Conservation (phyloP, 148 eudicot genomes). For the Fagopyrum tataricum region DNA sequence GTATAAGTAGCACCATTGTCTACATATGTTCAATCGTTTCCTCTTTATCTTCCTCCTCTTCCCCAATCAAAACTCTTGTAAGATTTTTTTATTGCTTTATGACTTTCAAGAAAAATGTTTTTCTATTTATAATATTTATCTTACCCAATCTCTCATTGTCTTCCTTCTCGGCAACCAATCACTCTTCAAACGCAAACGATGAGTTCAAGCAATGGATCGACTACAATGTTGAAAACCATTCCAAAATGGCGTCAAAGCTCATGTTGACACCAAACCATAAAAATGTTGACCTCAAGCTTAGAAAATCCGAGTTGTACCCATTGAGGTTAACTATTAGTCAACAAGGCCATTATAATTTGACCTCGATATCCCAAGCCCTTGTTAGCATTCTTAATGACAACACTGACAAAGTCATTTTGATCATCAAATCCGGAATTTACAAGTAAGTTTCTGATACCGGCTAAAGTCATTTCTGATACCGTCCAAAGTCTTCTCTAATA, state of each 20-base stretch:
- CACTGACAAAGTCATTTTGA: neutral
- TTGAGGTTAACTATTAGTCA: neutral
- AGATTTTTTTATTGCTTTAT: neutral
- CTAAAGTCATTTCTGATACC: no score
- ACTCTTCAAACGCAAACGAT: no score
- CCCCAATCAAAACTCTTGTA: no score
- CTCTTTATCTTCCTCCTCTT: no score
- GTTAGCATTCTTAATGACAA: neutral
- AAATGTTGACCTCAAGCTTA: neutral
- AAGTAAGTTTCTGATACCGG: no score
- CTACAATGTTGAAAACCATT: no score
- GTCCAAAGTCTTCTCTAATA: no score
- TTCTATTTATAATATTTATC: neutral
- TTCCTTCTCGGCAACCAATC: neutral
- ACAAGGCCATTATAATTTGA: neutral
- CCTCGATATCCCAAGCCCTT: neutral
- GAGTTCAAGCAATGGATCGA: slow-evolving; percentile 7
- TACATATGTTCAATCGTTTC: no score
- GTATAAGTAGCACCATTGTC: no score
- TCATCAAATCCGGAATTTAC: no score
- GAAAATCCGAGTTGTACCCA: neutral
- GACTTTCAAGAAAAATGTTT: neutral
- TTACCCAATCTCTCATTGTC: neutral
- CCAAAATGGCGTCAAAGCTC: neutral
- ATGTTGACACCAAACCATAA: neutral